Base-by-base conservation (phyloP, 768 basidiomycete genomes). In the Floccularia luteovirens region DNA sequence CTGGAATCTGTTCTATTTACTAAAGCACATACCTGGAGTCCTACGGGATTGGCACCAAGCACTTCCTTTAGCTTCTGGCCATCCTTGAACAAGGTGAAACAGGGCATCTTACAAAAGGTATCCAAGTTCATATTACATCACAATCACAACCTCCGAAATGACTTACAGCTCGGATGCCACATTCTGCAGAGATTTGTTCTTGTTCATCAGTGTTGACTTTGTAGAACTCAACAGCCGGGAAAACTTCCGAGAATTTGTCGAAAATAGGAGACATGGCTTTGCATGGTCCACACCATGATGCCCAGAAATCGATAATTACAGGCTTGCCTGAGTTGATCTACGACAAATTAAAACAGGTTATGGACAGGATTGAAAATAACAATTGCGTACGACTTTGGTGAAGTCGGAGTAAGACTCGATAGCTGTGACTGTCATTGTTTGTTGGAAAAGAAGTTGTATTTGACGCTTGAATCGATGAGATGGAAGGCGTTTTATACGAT, bases 231-330 rank as follows among this genome's bases (percentile, higher is more conserved):
- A 82, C 53, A 38, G 48, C 53, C 16, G 57, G 53, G 4, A 48
- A 47, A 8, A 51, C 31, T 0, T 61, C 47, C 2, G 76, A 66
- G n/a, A 80, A 52, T 46, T 69, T 63, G 56, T 82, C 77, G 48
- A 84, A 77, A 30, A 80, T 52, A 39, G 83, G 83, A 14, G 73
- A 72, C 59, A 86, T 83, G 28, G 66, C 46, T 41, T 60, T 67
- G 74, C 82, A 85, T 11, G 82, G 82, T 12, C 80, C 80, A 58
- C 78, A 85, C 83, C 84, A 85, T 2, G 74, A 71, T 28, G 84
- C 84, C 79, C 79, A 82, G 61, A 87, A 85, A 60, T 87, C 81
- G 51, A 87, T 66, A 13, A 81, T 53, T 46, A 67, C 59, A 45
- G 63, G 58, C 49, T 67, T 68, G 43, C 62, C 66, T 41, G 64